Evolutionary conservation across 768 basidiomycete genomes (phyloP).

Genomic region (Leccinellum luteum): DNA sequence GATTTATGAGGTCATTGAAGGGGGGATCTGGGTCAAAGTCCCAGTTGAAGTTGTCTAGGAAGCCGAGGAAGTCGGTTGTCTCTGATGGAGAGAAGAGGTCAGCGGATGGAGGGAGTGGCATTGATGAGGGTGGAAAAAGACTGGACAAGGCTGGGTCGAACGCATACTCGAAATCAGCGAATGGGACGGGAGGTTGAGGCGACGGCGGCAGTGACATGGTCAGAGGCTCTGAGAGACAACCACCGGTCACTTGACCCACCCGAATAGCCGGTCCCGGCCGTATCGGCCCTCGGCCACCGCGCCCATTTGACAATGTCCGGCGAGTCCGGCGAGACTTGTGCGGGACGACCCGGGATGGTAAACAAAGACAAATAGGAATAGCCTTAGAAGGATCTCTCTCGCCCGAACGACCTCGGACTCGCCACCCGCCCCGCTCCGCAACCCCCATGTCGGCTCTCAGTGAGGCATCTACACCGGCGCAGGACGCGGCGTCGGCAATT

Average conservation of each 20-base stretch:
- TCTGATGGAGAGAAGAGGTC: constrained; percentile 79
- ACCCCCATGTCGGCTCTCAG: constrained; percentile 73
- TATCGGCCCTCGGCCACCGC: neutral
- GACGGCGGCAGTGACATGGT: constrained; percentile 29
- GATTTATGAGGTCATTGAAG: constrained; percentile 10
- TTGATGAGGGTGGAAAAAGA: constrained; percentile 57
- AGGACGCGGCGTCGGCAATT: constrained; percentile 57
- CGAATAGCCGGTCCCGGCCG: constrained; percentile 22
- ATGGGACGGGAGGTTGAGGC: constrained; percentile 52
- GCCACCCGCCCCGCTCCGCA: constrained; percentile 38
- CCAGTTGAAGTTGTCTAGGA: constrained; percentile 79
- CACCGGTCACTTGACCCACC: constrained; percentile 14
- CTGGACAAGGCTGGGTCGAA: constrained; percentile 60
- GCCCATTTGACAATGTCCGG: constrained; percentile 1
- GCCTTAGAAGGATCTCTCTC: constrained; percentile 24
- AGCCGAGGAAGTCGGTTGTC: constrained; percentile 75
- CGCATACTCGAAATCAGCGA: constrained; percentile 69
- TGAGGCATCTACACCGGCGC: constrained; percentile 66
- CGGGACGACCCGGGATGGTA: constrained; percentile 21
- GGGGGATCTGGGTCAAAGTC: constrained; percentile 48
- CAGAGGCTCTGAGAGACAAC: neutral
- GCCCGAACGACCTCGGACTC: constrained; percentile 29
- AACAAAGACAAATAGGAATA: constrained; percentile 27
- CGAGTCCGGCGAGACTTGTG: constrained; percentile 1
- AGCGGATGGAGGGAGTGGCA: constrained; percentile 65